A percentile compares a stretch with the other conserved stretches of the same genome.
These are phyloP conservation scores for Akanthomyces dipterigenus DNA, from an alignment of 2,329 filamentous ascomycete species.

Conservation along the genomic window DNA sequence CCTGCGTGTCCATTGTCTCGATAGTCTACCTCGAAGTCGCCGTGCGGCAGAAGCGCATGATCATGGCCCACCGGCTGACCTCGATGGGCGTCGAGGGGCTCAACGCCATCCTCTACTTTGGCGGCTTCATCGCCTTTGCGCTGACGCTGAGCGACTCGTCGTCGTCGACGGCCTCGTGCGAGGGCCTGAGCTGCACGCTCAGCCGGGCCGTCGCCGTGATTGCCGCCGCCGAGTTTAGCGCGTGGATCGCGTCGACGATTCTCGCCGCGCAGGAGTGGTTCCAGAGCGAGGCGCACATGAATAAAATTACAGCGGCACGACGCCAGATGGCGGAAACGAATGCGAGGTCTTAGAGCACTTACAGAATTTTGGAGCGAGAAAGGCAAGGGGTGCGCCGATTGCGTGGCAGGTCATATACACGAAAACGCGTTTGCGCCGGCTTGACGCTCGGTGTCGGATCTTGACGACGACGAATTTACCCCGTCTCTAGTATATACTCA, in stretches of 20 bases:
- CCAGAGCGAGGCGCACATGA: slow-evolving; percentile 30
- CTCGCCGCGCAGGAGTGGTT: slow-evolving; percentile 42
- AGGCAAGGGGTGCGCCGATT: background rate
- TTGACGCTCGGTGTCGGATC: background rate
- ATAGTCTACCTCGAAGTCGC: slow-evolving; percentile 46
- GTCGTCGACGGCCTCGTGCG: slow-evolving; percentile 36
- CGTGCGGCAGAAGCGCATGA: slow-evolving; percentile 31
- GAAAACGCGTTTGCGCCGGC: background rate
- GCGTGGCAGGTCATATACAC: background rate
- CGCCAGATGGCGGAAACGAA: slow-evolving; percentile 32
- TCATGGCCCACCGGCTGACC: slow-evolving; percentile 41
- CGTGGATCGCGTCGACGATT: slow-evolving; percentile 45
- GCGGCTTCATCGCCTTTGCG: slow-evolving; percentile 51
- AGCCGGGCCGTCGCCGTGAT: slow-evolving; percentile 50
- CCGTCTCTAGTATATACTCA: background rate
- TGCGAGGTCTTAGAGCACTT: background rate
- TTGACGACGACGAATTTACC: background rate
- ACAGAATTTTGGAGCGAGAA: too few species aligned
- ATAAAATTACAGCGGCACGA: slow-evolving; percentile 20
- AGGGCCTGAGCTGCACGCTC: slow-evolving; percentile 48
- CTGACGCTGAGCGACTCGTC: slow-evolving; percentile 49
- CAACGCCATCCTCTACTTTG: slow-evolving; percentile 52
- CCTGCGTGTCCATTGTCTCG: slow-evolving; percentile 48
- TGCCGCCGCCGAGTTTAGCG: slow-evolving; percentile 44
- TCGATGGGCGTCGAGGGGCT: slow-evolving; percentile 42